Percentiles rank a stretch among this genome's conserved stretches.
These are phyloP conservation scores for Populus simonii DNA, from an alignment of 345 rosid genomes.

Conservation along the genomic window DNA sequence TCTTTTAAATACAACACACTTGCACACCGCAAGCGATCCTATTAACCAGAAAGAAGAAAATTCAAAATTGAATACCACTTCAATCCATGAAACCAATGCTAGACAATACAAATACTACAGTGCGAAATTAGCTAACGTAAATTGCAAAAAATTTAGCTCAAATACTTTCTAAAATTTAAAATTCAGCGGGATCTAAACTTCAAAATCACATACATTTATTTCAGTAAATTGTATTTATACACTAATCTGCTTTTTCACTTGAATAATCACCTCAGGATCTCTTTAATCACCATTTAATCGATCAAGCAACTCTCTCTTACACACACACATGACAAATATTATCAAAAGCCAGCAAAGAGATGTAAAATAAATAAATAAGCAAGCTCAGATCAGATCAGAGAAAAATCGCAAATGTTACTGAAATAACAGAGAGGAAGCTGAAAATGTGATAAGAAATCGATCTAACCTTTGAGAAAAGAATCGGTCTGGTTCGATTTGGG, in stretches of 20 bases:
- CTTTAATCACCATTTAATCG: conserved; percentile 15
- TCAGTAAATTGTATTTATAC: background rate
- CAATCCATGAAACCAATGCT: background rate
- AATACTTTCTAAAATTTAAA: too few species aligned
- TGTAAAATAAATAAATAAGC: background rate
- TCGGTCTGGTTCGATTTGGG: background rate
- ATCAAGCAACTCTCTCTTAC: conserved; percentile 12
- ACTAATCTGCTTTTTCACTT: background rate
- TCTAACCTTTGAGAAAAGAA: conserved; percentile 17
- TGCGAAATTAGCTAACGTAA: background rate
- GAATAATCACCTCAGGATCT: conserved; percentile 3
- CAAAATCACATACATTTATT: background rate
- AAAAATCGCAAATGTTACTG: background rate
- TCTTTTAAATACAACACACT: conserved; percentile 15
- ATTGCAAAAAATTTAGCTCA: background rate
- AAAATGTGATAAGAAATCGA: background rate
- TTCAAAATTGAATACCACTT: background rate
- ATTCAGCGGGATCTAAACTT: conserved; percentile 29
- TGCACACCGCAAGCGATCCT: conserved; percentile 39
- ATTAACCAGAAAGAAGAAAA: conserved; percentile 8
- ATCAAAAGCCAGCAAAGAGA: conserved; percentile 3
- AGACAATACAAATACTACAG: background rate
- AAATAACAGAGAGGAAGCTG: background rate
- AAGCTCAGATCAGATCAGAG: conserved; percentile 25
- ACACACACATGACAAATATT: background rate